Evolutionary conservation across 177 flowering plant genomes (phyloP).

Genomic region (Vitis hybrid): DNA sequence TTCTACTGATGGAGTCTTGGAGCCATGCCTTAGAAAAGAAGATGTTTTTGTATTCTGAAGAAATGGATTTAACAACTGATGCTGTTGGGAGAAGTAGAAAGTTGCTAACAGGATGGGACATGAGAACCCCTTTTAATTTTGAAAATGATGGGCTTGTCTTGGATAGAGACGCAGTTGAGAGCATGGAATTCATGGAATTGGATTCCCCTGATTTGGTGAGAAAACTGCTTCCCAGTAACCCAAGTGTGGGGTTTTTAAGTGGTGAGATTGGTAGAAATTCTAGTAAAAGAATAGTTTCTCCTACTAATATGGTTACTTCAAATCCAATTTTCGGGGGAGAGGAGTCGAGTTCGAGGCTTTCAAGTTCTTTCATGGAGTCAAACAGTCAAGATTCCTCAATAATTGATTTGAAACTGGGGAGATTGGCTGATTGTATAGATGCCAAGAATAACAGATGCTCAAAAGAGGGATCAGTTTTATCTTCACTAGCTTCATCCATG

Average conservation of each 20-base stretch:
- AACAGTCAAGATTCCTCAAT: conserved; percentile 37
- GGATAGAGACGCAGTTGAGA: conserved; percentile 18
- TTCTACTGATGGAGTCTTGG: not conserved
- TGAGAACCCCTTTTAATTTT: conserved; percentile 23
- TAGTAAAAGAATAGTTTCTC: conserved; percentile 17
- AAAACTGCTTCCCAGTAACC: conserved; percentile 8
- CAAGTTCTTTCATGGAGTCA: conserved; percentile 40
- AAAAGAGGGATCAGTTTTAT: conserved; percentile 5
- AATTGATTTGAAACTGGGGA: conserved; percentile 60
- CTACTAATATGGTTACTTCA: conserved; percentile 15
- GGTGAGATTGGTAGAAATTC: conserved; percentile 19
- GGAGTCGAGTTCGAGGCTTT: conserved; percentile 41
- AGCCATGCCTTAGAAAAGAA: conserved; percentile 34
- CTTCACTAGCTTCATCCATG: conserved; percentile 22
- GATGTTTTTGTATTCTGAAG: conserved; percentile 30
- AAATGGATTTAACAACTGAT: conserved; percentile 23
- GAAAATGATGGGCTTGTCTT: conserved; percentile 13
- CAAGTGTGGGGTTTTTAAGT: conserved; percentile 15
- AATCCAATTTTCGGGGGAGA: conserved; percentile 32
- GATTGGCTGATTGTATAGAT: conserved; percentile 42
- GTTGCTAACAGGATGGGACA: conserved; percentile 22
- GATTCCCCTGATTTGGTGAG: conserved; percentile 20
- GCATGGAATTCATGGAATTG: conserved; percentile 25
- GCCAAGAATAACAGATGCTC: conserved; percentile 7
- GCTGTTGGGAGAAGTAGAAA: conserved; percentile 22